Evolutionary conservation across 169 alveolate species (phyloP).

Genomic region (Amoebophrya sp.): DNA sequence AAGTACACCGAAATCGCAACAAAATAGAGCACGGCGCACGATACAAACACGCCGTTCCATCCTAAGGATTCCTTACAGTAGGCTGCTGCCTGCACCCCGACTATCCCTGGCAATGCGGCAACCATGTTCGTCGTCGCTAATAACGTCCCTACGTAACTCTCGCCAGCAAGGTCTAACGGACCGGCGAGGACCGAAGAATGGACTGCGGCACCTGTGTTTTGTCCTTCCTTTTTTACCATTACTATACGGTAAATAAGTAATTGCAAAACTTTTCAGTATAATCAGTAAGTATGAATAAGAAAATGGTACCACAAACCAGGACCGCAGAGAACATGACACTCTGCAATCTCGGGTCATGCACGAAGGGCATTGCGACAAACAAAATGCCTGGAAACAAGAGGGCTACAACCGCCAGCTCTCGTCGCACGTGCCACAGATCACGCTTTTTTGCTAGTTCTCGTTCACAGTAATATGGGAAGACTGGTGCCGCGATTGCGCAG

Average conservation of each 20-base stretch:
- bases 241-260: too few relatives aligned
- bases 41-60: background rate
- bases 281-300: too few relatives aligned
- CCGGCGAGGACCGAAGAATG: slow-evolving; percentile 12
- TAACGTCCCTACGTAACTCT: background rate
- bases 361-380: background rate
- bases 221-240: too few relatives aligned
- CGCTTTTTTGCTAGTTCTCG: background rate
- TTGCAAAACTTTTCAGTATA: too few relatives aligned
- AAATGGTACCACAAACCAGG: background rate
- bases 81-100: background rate
- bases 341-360: background rate
- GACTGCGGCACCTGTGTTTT: slow-evolving; percentile 26
- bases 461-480: background rate
- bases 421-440: slow-evolving; percentile 1
- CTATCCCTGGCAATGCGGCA: background rate
- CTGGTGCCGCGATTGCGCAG: background rate
- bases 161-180: background rate
- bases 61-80: background rate
- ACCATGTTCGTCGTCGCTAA: background rate
- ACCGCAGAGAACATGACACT: background rate
- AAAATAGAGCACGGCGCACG: background rate
- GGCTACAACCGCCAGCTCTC: background rate
- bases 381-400: background rate
- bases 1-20: background rate